Conservation (phyloP, 2,329 filamentous ascomycete species). For the Cercospora janseana region DNA sequence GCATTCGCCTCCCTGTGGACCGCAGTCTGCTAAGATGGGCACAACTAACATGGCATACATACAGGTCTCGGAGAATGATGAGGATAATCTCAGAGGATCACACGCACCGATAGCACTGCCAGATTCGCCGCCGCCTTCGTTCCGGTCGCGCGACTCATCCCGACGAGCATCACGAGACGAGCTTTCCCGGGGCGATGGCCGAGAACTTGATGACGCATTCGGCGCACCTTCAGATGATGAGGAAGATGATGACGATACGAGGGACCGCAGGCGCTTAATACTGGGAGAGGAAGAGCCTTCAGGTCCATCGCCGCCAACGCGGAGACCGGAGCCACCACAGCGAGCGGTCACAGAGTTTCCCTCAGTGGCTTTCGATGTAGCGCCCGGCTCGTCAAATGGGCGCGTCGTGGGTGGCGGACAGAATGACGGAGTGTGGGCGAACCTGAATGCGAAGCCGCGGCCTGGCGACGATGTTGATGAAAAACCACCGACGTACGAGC, state of each 20-base stretch:
- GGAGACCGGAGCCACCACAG: conserved; percentile 41
- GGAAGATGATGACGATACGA: conserved; percentile 66
- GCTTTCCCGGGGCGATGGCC: conserved; percentile 62
- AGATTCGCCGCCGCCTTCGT: conserved; percentile 67
- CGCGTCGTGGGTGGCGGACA: conserved; percentile 65
- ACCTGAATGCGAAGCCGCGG: conserved; percentile 86
- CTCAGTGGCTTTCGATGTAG: conserved; percentile 42
- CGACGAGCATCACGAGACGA: conserved; percentile 54
- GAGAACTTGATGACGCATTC: conserved; percentile 89
- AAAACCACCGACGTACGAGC: conserved; percentile 95
- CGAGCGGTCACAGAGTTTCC: conserved; percentile 56
- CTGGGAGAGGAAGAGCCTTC: conserved; percentile 12
- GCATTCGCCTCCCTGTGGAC: conserved; percentile 18
- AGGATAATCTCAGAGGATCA: conserved; percentile 41
- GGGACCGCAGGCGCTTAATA: conserved; percentile 84
- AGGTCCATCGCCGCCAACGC: conserved; percentile 13
- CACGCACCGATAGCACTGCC: conserved; percentile 42
- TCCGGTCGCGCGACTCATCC: conserved; percentile 79
- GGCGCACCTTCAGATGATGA: conserved; percentile 65
- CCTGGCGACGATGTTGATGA: conserved; percentile 80
- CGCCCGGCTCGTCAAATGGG: conserved; percentile 40
- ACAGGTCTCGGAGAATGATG: conserved; percentile 43
- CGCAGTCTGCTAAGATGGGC: conserved; percentile 4
- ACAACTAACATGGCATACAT: conserved; percentile 19
- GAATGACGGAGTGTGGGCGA: conserved; percentile 94